phyloP scores from a whole-genome alignment of 768 basidiomycete genomes.

The Termitomyces sp. region DNA sequence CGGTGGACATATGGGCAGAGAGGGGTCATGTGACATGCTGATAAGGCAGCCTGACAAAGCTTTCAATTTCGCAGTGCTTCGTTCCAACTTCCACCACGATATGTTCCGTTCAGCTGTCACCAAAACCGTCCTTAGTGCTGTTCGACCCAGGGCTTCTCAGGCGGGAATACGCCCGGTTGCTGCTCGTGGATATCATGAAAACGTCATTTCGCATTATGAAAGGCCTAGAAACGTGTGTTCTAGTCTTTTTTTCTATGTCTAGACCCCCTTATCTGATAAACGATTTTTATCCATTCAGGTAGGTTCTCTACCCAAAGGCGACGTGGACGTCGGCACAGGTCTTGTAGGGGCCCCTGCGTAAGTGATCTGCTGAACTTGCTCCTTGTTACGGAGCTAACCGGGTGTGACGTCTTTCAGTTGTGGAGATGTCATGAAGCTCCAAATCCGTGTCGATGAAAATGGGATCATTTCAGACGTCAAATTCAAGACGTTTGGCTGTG shows the following conservation, averaged over 20 bases:
- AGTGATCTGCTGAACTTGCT: slow-evolving; percentile 30
- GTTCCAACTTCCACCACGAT: slow-evolving; percentile 32
- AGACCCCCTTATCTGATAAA: slow-evolving; percentile 58
- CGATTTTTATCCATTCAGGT: slow-evolving; percentile 54
- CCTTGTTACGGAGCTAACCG: slow-evolving; percentile 28
- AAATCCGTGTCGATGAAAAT: slow-evolving; percentile 93
- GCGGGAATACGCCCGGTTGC: slow-evolving; percentile 45
- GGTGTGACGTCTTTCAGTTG: slow-evolving; percentile 48
- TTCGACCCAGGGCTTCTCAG: slow-evolving; percentile 40
- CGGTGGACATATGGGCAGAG: neutral
- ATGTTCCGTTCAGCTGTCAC: slow-evolving; percentile 70
- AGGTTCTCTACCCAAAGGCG: slow-evolving; percentile 91
- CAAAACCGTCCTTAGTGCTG: slow-evolving; percentile 44
- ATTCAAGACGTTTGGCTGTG: slow-evolving; percentile 99
- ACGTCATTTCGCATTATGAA: slow-evolving; percentile 98
- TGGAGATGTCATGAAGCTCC: slow-evolving; percentile 99
- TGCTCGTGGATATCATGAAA: slow-evolving; percentile 85
- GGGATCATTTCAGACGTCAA: slow-evolving; percentile 98
- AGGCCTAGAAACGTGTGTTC: slow-evolving; percentile 88
- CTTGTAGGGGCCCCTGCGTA: slow-evolving; percentile 97
- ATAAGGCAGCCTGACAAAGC: slow-evolving; percentile 17
- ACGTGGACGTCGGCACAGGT: slow-evolving; percentile 91
- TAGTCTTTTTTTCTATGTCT: slow-evolving; percentile 32
- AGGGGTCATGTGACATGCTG: slow-evolving; percentile 1
- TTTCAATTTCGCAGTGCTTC: slow-evolving; percentile 10